Conservation (phyloP, 2,329 filamentous ascomycete genomes). For the Paracoccidioides brasiliensis region DNA sequence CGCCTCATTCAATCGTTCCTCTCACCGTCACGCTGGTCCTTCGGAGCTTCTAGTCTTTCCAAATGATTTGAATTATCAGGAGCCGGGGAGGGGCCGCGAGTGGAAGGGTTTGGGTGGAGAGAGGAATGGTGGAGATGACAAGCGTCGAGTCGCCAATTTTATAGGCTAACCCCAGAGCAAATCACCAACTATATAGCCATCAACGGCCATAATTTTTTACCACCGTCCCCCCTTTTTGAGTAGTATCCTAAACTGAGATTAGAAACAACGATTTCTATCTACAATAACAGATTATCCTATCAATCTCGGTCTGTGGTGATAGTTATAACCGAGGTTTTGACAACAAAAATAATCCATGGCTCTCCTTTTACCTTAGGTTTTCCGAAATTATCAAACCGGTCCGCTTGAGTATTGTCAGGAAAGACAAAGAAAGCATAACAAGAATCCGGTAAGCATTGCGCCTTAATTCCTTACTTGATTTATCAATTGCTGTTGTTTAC, state of each 20-base stretch:
- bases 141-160: background rate
- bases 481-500: background rate
- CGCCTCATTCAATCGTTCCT: background rate
- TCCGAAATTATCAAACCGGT: background rate
- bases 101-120: too few species aligned
- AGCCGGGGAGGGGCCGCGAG: too few species aligned
- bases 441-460: background rate
- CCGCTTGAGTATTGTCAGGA: too few species aligned
- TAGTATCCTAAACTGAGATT: too few species aligned
- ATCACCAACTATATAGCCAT: background rate
- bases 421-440: background rate
- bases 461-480: background rate
- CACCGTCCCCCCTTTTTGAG: too few species aligned
- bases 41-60: background rate
- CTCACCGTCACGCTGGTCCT: background rate
- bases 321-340: background rate
- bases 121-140: too few species aligned
- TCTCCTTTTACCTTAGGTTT: background rate
- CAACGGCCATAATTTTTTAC: background rate
- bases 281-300: too few species aligned
- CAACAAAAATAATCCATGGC: background rate
- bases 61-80: too few species aligned
- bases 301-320: background rate
- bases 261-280: too few species aligned
- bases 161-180: background rate